Evolutionary conservation across 495 filamentous ascomycete species (phyloP), one percentile per base, ranked within the genome.

Genomic region (Aspergillus sclerotiicarbonarius): DNA sequence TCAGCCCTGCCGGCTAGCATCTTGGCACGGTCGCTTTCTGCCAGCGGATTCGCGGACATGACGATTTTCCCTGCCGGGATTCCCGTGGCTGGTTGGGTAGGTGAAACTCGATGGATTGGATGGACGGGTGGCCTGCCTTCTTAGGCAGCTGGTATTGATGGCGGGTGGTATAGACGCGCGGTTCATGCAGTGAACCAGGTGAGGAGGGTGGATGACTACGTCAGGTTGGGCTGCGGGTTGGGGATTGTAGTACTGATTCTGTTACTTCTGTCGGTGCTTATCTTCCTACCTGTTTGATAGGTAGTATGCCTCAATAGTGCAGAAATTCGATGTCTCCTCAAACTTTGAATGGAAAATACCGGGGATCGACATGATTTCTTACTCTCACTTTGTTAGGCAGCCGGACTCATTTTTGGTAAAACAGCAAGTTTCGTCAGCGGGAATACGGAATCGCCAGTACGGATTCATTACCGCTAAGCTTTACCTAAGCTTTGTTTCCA

Each of bases 1-100:
- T 50, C 47, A 50, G 47, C 47, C 47, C 47, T 50, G 47, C 47
- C 47, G 47, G 19, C 46, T n/a, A n/a, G 29, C 13, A 30, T 12
- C 19, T 29, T 49, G 46, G 21, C 46, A 21, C 13, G 44, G 46
- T 25, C 25, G 46, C 21, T 49, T 49, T 12, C 8, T 21, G 20
- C 21, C 6, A 5, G 6, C 7, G 21, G 18, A 47, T 29, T 47
- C 44, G 21, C 21, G 44, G 18, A 47, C 16, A 18, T 19, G 18
- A 15, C 21, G 12, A 13, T 35, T 13, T 35, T 9, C 25, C 25
- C 33, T 35, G 33, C 33, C 33, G 33, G 37, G 37, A 41, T 41
- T 41, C 37, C 25, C 33, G 33, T 35, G 33, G 33, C 33, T 9
- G 33, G 33, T 13, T 9, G 25, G 25, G 13, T 10, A 13, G 33